Conservation (phyloP, 1,139 yeast genomes). For the Yarrowia galli region DNA sequence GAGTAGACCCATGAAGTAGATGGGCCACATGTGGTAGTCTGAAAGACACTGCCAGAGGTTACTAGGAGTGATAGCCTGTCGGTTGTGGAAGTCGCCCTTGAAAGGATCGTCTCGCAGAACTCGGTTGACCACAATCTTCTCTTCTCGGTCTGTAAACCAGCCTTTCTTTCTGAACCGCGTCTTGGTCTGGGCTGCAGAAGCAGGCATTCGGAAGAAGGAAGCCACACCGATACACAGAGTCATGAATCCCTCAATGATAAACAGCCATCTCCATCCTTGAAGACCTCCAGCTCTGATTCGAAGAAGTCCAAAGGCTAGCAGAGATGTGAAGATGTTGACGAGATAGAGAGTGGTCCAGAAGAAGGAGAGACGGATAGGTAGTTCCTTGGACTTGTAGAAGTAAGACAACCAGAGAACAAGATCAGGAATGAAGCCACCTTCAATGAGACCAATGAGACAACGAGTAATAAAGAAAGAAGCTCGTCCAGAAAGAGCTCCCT, state of each 20-base stretch:
- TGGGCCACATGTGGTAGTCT: conserved; percentile 14
- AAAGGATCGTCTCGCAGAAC: conserved; percentile 16
- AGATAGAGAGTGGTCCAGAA: conserved; percentile 18
- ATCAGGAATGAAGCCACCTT: conserved; percentile 15
- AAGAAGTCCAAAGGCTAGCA: conserved; percentile 10
- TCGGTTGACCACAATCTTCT: conserved; percentile 19
- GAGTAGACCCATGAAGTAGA: conserved; percentile 14
- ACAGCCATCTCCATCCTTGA: conserved; percentile 5
- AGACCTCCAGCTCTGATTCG: conserved; percentile 15
- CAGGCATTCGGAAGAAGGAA: conserved; percentile 21
- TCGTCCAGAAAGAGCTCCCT: conserved; percentile 12
- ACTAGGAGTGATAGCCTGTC: conserved; percentile 13
- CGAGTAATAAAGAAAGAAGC: conserved; percentile 4
- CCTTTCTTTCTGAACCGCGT: conserved; percentile 19
- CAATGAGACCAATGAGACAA: conserved; percentile 6
- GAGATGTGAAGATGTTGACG: conserved; percentile 6
- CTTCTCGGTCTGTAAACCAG: conserved; percentile 12
- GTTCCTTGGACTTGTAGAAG: conserved; percentile 15
- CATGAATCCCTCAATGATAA: conserved; percentile 6
- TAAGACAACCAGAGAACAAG: conserved; percentile 10
- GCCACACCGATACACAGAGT: conserved; percentile 4
- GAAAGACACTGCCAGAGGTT: conserved; percentile 9
- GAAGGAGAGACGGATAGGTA: conserved; percentile 5
- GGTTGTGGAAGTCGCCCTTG: conserved; percentile 12
- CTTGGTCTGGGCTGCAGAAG: conserved; percentile 12